Evolutionary conservation across 345 rosid species (phyloP), one percentile per base, ranked within the genome.

Genomic region (Cardamine chenopodiifolia): DNA sequence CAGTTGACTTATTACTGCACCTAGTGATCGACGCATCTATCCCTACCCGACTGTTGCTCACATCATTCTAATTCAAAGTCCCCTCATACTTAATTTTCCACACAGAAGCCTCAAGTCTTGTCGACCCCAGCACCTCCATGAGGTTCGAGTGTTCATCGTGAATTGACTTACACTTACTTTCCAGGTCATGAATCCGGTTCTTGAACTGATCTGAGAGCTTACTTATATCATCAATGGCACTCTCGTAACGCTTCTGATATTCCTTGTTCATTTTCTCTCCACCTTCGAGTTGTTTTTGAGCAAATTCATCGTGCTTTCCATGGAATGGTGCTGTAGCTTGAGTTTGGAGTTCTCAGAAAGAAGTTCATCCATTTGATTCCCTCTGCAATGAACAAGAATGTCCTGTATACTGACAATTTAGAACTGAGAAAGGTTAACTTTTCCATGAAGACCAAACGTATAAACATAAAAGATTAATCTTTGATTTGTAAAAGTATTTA

Each of bases 261-360:
- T 83, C 82, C 56, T 63, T 44, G 66, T 77, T 80, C 42, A 52
- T 48, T 71, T 82, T 82, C 60, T 83, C 83, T 68, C 85, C 80
- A 20, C 82, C 77, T 75, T 83, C 80, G 67, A 86, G 78, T 61
- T 83, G 87, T 73, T 80, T 83, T 71, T 70, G 70, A 82, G 81
- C 62, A 80, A 35, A 62, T 78, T 78, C 59, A 78, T 54, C 61
- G 70, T 55, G 69, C 78, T 79, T 71, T 83, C 85, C 53, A 70
- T 15, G 1, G 83, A 80, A 37, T 57, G 66, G 32, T 74, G 73
- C 57, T 83, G 74, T 52, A 73, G 62, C 71, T 72, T 60, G 66
- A 83, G 85, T 66, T 76, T 69, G 19, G 72, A 83, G 61, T 81
- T 85, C 77, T 85, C 87, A 32, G 83, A 72, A 22, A 82, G 58